Base-by-base conservation (phyloP, 2,329 filamentous ascomycete genomes). In the Pestalotiopsis sp. region DNA sequence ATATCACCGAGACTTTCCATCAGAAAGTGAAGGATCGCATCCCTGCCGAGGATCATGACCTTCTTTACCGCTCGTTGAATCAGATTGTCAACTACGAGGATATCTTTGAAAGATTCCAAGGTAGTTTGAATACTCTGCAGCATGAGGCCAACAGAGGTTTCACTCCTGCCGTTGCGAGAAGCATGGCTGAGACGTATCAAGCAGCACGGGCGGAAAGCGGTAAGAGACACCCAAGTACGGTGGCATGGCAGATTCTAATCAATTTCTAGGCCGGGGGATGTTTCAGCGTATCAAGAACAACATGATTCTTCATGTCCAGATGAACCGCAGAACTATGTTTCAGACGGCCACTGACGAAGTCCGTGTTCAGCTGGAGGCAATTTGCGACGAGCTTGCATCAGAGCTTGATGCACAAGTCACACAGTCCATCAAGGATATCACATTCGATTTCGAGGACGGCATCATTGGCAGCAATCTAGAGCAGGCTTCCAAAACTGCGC, bases 71-170 rank as follows among this genome's bases (percentile, higher is more conserved):
- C 7, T 49, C 45, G 17, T 17, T 49, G 4, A 49, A n/a, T 14
- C 14, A 49, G 45, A 14, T n/a, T 49, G 17, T 20, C 5, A 49
- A n/a, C 17, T 49, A n/a, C 36, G 39, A 57, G 45, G 27, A 41
- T 27, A 45, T 45, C 59, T 57, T 36, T 12, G 41, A 39, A 17
- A 36, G 31, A 5, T 64, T 64, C 39, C n/a, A 49, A n/a, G 17
- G 9, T 4, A 41, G 9, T 12, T 39, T 68, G 9, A 57, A 23
- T 7, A 31, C 41, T 3, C 25, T 68, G 17, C 66, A 68, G 41
- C 45, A 27, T 38, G 45, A 68, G 20, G 66, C 66, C 36, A 68
- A 52, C n/a, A 39, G 66, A 41, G 66, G 38, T 20, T 68, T 68
- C 14, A 68, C 66, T 9, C 61, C 61, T 31, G 66, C 56, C 7